Percentiles rank a stretch among this genome's conserved stretches.
These are phyloP conservation scores for Leptographium radiaticola DNA, from an alignment of 2,329 filamentous ascomycete species.

Conservation along the genomic window DNA sequence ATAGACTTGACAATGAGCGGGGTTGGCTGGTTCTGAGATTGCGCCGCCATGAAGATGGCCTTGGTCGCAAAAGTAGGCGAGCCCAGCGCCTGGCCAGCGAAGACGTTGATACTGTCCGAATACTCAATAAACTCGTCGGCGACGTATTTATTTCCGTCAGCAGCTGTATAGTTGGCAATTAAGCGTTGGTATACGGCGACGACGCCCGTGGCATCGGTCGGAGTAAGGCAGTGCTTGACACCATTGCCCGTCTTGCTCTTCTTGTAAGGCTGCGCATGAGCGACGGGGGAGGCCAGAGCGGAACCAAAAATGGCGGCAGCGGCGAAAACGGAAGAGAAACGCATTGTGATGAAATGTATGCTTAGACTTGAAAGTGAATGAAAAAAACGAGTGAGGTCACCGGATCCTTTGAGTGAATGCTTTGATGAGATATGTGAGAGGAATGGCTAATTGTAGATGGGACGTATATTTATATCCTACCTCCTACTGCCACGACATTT, in stretches of 20 bases:
- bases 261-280: background rate
- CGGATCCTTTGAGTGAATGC: too few relatives aligned
- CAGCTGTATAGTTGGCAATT: conserved; percentile 18
- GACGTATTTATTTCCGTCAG: conserved; percentile 17
- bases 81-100: conserved; percentile 18
- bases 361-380: too few relatives aligned
- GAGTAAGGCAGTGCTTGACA: conserved; percentile 2
- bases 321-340: background rate
- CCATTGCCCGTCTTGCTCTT: background rate
- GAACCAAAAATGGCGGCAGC: background rate
- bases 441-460: too few relatives aligned
- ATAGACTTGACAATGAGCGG: conserved; percentile 17
- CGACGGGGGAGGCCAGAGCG: background rate
- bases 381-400: background rate
- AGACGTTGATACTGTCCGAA: conserved; percentile 21
- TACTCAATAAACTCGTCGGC: conserved; percentile 17
- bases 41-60: conserved; percentile 19
- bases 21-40: conserved; percentile 16
- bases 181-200: conserved; percentile 17
- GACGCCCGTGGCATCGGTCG: conserved; percentile 15
- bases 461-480: too few relatives aligned
- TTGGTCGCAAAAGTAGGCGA: conserved; percentile 19
- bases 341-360: background rate
- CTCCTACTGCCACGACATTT: too few relatives aligned
- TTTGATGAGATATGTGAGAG: too few relatives aligned